These are phyloP conservation scores for Boletus fagicola DNA, from an alignment of 768 basidiomycete species.

Conservation along the genomic window DNA sequence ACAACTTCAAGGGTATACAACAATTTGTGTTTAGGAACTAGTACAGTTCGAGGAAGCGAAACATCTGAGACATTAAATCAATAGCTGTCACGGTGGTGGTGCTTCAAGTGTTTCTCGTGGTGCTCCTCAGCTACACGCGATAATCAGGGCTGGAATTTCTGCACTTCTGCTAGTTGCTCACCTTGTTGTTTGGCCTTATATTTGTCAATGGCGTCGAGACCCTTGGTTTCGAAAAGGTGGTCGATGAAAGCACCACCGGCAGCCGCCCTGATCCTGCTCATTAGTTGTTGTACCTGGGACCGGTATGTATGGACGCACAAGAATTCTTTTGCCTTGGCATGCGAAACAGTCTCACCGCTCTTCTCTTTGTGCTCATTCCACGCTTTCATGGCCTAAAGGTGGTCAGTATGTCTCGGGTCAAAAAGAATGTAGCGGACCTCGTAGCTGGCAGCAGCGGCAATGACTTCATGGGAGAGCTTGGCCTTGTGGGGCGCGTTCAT, in stretches of 20 bases:
- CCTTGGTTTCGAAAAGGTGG: slow-evolving; percentile 56
- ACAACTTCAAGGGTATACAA: slow-evolving; percentile 10
- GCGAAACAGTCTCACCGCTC: slow-evolving; percentile 49
- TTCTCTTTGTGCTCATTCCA: slow-evolving; percentile 52
- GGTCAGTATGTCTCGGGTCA: neutral
- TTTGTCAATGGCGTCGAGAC: slow-evolving; percentile 47
- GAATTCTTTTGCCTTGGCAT: slow-evolving; percentile 55
- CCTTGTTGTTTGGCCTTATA: slow-evolving; percentile 42
- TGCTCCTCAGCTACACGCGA: slow-evolving; percentile 6
- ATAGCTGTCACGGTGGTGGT: neutral
- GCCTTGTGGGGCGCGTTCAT: slow-evolving; percentile 54
- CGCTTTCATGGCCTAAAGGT: slow-evolving; percentile 56
- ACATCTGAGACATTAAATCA: neutral
- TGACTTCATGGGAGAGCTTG: slow-evolving; percentile 59
- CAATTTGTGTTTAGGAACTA: neutral
- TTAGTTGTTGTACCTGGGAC: neutral
- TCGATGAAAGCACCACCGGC: slow-evolving; percentile 53
- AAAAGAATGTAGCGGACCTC: slow-evolving; percentile 40
- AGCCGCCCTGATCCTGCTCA: slow-evolving; percentile 44
- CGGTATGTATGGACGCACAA: slow-evolving; percentile 37
- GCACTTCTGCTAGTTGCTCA: slow-evolving; percentile 5
- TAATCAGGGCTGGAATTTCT: neutral
- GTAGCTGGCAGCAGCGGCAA: slow-evolving; percentile 65
- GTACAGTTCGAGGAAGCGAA: neutral
- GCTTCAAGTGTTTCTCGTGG: neutral